Base-by-base conservation (phyloP, 306 rosid species). In the Abrus precatorius region DNA sequence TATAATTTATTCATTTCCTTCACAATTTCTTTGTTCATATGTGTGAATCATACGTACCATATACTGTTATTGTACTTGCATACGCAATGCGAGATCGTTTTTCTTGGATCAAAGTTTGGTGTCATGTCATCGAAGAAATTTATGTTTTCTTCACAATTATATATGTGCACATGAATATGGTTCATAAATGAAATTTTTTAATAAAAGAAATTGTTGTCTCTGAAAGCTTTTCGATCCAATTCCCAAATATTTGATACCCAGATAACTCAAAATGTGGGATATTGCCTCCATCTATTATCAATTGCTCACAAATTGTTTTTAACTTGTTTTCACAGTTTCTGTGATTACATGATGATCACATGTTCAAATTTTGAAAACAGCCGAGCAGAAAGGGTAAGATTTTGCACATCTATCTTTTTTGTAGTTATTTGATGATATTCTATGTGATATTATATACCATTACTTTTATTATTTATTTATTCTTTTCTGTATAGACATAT, bases 201-300 rank as follows among this genome's bases (percentile, higher is more conserved):
- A 4, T 2, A 4, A 11, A 34, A 14, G 29, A 57, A 9, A 29
- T 9, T 12, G 48, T 27, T 72, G 40, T 44, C 3, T 59, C 9
- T 33, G 49, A 33, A 62, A 33, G 56, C 27, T 61, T 62, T 7
- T 47, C 20, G 20, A 20, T 20, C 20, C 5, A 27, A 11, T 63
- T 67, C 28, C n/a, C 49, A 50, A 72, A 41, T 72, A 72, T 27
- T 30, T n/a, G 7, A 52, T 65, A 53, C 32, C 52, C 34, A 7
- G 74, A 7, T 65, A 33, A 65, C 53, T 43, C 74, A 40, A 57
- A 68, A 14, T 30, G 13, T 49, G 30, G 34, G 60, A 59, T 65
- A 20, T 64, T 38, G 59, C 75, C 76, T 74, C 36, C 40, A 29
- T 41, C 1, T 41, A 12, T 3, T 41, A 29, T 20, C 68, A 56